Evolutionary conservation across 108 stramenopile species (phyloP).

Genomic region (Parietichytrium sp.): DNA sequence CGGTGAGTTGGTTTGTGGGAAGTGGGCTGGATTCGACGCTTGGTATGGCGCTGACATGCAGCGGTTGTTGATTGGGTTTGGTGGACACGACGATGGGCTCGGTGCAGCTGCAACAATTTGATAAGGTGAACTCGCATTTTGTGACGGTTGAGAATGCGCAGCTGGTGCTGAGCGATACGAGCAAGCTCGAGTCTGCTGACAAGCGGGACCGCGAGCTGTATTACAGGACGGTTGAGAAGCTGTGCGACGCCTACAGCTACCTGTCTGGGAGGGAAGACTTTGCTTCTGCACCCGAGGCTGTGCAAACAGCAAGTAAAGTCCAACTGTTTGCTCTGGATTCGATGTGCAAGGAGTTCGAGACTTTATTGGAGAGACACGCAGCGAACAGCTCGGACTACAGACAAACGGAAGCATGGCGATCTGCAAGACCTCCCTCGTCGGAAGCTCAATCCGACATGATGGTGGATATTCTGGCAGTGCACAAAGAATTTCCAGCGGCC

Average conservation of each 20-base stretch:
- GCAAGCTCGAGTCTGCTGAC: background rate
- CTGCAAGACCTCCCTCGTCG: no score
- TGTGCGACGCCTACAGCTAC: background rate
- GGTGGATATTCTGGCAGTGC: slow-evolving; percentile 5
- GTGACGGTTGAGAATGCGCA: background rate
- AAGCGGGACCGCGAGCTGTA: background rate
- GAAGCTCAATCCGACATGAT: no score
- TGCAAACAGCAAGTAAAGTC: background rate
- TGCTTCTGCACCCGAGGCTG: background rate
- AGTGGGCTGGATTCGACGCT: no score
- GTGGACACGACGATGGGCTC: no score
- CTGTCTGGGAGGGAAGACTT: background rate
- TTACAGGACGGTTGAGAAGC: background rate
- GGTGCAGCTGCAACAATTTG: no score
- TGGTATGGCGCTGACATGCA: no score
- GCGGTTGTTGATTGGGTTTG: no score
- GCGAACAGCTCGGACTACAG: background rate
- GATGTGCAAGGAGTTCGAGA: slow-evolving; percentile 25
- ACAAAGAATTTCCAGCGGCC: background rate
- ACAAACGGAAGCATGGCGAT: no score
- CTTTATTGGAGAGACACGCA: background rate
- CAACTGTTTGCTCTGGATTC: slow-evolving; percentile 1
- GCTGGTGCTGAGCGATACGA: background rate
- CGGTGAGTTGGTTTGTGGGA: no score
- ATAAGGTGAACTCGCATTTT: slow-evolving; percentile 1